A percentile compares a stretch with the other conserved stretches of the same genome.
These are phyloP conservation scores for Ogataea ganodermae DNA, from an alignment of 805 yeast genomes.

Conservation along the genomic window DNA sequence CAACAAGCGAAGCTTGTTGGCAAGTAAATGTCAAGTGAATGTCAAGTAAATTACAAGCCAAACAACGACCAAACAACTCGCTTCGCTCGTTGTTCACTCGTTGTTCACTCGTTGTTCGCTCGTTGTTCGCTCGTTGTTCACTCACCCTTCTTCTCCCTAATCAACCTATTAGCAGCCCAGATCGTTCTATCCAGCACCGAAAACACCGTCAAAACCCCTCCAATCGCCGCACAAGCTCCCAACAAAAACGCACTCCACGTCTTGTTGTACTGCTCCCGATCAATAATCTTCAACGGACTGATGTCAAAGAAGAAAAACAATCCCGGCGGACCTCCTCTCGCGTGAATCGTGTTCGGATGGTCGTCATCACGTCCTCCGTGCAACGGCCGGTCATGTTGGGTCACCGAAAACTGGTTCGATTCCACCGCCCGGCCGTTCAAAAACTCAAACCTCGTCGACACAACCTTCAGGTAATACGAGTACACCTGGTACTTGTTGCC, in stretches of 20 bases:
- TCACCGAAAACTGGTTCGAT: conserved; percentile 89
- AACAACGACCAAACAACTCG: not conserved
- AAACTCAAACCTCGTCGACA: conserved; percentile 82
- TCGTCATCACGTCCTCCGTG: conserved; percentile 88
- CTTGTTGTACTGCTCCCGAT: conserved; percentile 70
- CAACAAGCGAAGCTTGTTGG: too few relatives aligned
- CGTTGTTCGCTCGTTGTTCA: conserved; percentile 9
- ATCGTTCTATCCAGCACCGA: conserved; percentile 84
- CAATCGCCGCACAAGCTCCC: conserved; percentile 84
- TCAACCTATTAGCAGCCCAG: conserved; percentile 82
- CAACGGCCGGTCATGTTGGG: conserved; percentile 84
- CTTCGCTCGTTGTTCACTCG: not conserved
- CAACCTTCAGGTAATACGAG: conserved; percentile 85
- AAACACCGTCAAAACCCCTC: conserved; percentile 92
- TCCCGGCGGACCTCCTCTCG: conserved; percentile 90
- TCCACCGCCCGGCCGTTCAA: conserved; percentile 56
- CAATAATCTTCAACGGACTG: conserved; percentile 88
- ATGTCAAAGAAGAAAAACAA: conserved; percentile 86
- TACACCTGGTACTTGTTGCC: conserved; percentile 61
- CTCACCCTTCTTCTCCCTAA: conserved; percentile 64
- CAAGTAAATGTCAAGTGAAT: too few relatives aligned
- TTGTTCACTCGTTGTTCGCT: not conserved
- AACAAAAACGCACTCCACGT: conserved; percentile 82
- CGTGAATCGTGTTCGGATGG: conserved; percentile 82
- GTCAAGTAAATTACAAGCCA: too few relatives aligned